These are phyloP conservation scores for Colletotrichum sp. DNA, from an alignment of 2,329 filamentous ascomycete species.

Conservation along the genomic window DNA sequence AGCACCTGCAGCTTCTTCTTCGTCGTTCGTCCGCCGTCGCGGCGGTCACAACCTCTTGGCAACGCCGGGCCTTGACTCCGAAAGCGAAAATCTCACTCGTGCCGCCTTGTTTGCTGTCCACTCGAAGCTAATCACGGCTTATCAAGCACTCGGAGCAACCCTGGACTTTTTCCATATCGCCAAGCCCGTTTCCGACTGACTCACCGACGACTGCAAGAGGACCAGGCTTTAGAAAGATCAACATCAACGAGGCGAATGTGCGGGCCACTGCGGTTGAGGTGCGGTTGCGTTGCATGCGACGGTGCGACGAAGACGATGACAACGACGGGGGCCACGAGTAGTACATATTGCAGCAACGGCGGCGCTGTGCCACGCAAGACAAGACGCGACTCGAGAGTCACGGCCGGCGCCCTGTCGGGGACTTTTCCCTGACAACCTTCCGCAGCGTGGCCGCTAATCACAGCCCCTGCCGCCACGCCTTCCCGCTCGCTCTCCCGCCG, in stretches of 20 bases:
- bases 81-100: not conserved
- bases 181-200: conserved; percentile 1
- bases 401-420: not conserved
- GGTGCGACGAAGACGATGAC: not conserved
- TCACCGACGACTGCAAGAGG: not conserved
- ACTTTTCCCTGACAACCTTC: not conserved
- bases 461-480: not conserved
- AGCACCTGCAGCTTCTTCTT: not conserved
- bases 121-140: not conserved
- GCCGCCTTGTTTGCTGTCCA: not conserved
- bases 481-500: conserved; percentile 2
- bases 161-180: not conserved
- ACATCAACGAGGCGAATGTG: not conserved
- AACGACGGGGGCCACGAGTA: not conserved
- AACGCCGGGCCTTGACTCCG: not conserved
- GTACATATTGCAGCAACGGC: not conserved
- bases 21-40: conserved; percentile 4
- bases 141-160: not conserved
- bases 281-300: not conserved
- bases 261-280: not conserved
- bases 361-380: not conserved
- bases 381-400: not conserved
- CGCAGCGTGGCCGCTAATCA: not conserved
- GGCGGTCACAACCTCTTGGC: not conserved
- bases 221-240: not conserved